phyloP scores from a whole-genome alignment of 2,329 filamentous ascomycete genomes.

The Stachybotrys chartarum region DNA sequence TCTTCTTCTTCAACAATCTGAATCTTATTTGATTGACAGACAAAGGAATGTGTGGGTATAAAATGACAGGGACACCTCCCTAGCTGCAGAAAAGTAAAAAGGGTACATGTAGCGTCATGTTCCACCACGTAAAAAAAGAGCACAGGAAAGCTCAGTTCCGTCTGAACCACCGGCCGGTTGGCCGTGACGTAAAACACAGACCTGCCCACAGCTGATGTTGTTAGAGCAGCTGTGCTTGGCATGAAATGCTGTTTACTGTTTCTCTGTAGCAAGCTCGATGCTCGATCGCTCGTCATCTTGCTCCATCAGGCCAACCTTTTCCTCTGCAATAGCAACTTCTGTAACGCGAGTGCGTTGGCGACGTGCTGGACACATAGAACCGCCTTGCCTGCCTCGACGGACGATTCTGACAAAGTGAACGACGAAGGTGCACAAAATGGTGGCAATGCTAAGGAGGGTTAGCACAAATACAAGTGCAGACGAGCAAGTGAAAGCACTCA shows the following conservation, averaged over 20 bases:
- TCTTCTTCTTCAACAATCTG: too few species aligned
- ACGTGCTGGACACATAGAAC: background rate
- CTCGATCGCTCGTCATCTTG: conserved; percentile 18
- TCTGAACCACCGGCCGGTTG: background rate
- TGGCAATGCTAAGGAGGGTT: conserved; percentile 43
- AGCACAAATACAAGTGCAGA: background rate
- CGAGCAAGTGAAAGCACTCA: conserved; percentile 24
- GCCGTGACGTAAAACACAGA: background rate
- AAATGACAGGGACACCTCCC: background rate
- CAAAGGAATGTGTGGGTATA: conserved; percentile 3
- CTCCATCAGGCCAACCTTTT: conserved; percentile 44
- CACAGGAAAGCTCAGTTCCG: background rate
- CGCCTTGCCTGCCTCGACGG: conserved; percentile 7
- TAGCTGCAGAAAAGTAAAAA: background rate
- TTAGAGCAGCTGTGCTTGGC: too few species aligned
- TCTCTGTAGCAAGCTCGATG: conserved; percentile 18
- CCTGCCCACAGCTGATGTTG: background rate
- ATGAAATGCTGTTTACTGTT: conserved; percentile 8
- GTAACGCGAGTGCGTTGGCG: background rate
- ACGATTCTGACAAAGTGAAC: conserved; percentile 52
- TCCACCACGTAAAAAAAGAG: background rate
- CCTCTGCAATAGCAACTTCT: conserved; percentile 25
- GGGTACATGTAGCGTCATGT: background rate
- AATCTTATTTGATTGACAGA: too few species aligned
- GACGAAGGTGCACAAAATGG: conserved; percentile 56